Conservation (phyloP, 148 eudicot genomes). For the Fagopyrum tataricum region DNA sequence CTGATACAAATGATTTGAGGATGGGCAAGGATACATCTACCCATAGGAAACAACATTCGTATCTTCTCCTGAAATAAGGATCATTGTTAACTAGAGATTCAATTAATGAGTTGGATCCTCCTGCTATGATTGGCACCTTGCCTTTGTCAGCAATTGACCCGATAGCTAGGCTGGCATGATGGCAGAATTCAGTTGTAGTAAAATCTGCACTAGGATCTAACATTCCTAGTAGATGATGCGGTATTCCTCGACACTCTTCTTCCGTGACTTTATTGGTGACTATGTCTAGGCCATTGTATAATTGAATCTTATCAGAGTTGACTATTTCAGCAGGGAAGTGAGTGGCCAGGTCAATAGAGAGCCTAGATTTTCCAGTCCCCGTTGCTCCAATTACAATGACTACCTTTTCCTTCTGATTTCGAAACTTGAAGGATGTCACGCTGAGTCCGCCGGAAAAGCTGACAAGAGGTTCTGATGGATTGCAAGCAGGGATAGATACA, state of each 20-base stretch:
- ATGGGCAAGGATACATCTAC: constrained; percentile 27
- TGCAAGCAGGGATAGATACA: constrained; percentile 45
- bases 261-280: constrained; percentile 66
- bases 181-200: constrained; percentile 36
- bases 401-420: constrained; percentile 41
- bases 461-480: constrained; percentile 48
- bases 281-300: constrained; percentile 62
- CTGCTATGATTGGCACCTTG: constrained; percentile 29
- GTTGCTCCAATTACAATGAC: constrained; percentile 83
- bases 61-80: constrained; percentile 16
- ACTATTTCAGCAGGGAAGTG: constrained; percentile 55
- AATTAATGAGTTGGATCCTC: constrained; percentile 32
- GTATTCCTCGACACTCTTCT: constrained; percentile 54
- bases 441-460: constrained; percentile 38
- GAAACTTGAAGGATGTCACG: neutral
- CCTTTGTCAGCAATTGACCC: constrained; percentile 23
- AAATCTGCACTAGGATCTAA: constrained; percentile 47
- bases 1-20: constrained; percentile 19
- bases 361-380: constrained; percentile 79
- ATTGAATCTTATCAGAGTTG: constrained; percentile 83
- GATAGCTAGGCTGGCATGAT: constrained; percentile 39
- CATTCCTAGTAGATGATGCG: constrained; percentile 66
- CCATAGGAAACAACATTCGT: constrained; percentile 32
- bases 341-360: constrained; percentile 68
- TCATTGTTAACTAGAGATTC: constrained; percentile 27